phyloP scores from a whole-genome alignment of 1,284 basidiomycete species.

The Tilletia horrida region DNA sequence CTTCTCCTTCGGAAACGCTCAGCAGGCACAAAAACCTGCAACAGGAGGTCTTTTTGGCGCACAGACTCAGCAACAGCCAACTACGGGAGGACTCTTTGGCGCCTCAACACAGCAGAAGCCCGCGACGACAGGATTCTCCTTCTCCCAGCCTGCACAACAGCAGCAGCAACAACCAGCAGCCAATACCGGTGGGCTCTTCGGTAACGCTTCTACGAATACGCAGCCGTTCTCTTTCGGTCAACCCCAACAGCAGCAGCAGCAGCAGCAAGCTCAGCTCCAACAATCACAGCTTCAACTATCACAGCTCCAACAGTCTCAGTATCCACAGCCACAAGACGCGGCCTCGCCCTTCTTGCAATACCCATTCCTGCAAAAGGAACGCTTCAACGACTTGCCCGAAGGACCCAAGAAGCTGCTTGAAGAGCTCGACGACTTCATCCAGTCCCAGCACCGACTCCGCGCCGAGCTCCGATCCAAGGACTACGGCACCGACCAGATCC shows the following conservation, averaged over 20 bases:
- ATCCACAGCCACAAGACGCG: not conserved
- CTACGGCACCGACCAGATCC: constrained; percentile 13
- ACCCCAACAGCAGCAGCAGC: constrained; percentile 18
- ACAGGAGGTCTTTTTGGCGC: constrained; percentile 2
- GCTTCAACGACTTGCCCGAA: constrained; percentile 52
- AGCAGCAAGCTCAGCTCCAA: constrained; percentile 25
- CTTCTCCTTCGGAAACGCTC: constrained; percentile 2
- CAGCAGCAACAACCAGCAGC: not conserved
- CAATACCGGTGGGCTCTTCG: not conserved
- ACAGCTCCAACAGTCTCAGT: constrained; percentile 21
- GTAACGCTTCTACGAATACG: not conserved
- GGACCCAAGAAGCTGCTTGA: constrained; percentile 43
- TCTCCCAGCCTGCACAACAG: not conserved
- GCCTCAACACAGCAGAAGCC: not conserved
- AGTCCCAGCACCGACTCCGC: constrained; percentile 21
- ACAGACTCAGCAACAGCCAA: not conserved
- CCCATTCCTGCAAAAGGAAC: constrained; percentile 47
- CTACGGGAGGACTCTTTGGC: too few relatives aligned
- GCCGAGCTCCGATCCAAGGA: constrained; percentile 23
- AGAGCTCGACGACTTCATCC: constrained; percentile 40
- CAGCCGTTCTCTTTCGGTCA: not conserved
- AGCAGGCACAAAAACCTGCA: constrained; percentile 16
- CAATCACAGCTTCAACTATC: constrained; percentile 21
- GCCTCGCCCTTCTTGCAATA: constrained; percentile 38
- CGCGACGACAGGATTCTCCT: not conserved